Percentiles rank a stretch among this genome's conserved stretches.
phyloP scores from a whole-genome alignment of 1,284 basidiomycete species.

The Calocybe gambosa region DNA sequence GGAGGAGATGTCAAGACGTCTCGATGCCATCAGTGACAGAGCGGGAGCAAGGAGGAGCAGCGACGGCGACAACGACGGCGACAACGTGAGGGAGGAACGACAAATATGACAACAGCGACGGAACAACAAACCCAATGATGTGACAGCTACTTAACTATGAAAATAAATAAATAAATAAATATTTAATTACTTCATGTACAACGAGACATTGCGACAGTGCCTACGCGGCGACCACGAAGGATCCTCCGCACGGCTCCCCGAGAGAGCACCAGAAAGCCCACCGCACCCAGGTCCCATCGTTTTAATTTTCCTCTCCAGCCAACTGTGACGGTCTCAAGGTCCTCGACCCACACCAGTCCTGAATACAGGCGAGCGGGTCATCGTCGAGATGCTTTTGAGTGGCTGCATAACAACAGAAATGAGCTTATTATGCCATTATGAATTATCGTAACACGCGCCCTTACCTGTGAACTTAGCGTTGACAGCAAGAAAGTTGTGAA shows the following conservation, averaged over 20 bases:
- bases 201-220: conserved; percentile 80
- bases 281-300: conserved; percentile 85
- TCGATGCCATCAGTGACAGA: conserved; percentile 46
- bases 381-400: conserved; percentile 84
- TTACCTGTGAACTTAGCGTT: conserved; percentile 63
- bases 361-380: conserved; percentile 56
- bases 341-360: conserved; percentile 73
- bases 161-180: conserved; percentile 5
- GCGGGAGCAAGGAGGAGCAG: neutral
- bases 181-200: conserved; percentile 46
- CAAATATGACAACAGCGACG: conserved; percentile 2
- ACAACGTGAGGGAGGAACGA: conserved; percentile 13
- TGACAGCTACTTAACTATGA: conserved; percentile 5
- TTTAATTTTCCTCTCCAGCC: conserved; percentile 60
- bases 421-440: neutral
- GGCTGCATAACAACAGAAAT: conserved; percentile 34
- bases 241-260: conserved; percentile 30
- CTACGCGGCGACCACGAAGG: conserved; percentile 64
- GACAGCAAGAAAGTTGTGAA: conserved; percentile 5
- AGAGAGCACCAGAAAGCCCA: conserved; percentile 39
- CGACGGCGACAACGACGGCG: conserved; percentile 10
- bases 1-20: conserved; percentile 66
- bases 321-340: conserved; percentile 77
- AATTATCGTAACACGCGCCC: too few species aligned
- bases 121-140: conserved; percentile 8